These are phyloP conservation scores for Aureobasidium lini DNA, from an alignment of 2,329 filamentous ascomycete genomes.

Conservation along the genomic window DNA sequence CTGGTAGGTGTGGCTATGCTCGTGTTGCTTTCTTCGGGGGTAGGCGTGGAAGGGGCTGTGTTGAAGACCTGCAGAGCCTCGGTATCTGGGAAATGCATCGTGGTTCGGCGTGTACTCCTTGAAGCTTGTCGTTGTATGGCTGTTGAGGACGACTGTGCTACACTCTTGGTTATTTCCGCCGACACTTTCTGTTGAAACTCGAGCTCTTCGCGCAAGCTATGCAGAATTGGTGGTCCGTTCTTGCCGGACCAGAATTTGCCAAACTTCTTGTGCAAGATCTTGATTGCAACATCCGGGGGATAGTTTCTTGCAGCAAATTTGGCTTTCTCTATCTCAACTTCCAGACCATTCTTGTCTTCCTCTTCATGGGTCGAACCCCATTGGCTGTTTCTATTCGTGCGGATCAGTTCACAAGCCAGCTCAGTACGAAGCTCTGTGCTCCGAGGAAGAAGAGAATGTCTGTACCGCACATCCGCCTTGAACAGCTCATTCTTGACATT, in stretches of 20 bases:
- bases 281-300: slow-evolving; percentile 8
- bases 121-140: not conserved
- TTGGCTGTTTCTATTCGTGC: slow-evolving; percentile 25
- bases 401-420: slow-evolving; percentile 23
- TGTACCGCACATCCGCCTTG: slow-evolving; percentile 26
- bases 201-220: not conserved
- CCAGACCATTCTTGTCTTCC: not conserved
- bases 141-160: not conserved
- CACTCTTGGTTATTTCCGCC: not conserved
- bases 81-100: not conserved
- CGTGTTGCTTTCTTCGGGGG: not conserved
- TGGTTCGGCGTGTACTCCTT: not conserved
- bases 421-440: slow-evolving; percentile 25
- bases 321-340: slow-evolving; percentile 5
- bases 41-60: not conserved
- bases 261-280: slow-evolving; percentile 9
- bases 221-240: not conserved
- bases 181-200: not conserved
- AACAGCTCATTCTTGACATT: not conserved
- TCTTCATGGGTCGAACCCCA: slow-evolving; percentile 24
- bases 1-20: not conserved
- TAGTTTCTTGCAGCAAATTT: slow-evolving; percentile 11
- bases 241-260: slow-evolving; percentile 3
- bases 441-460: slow-evolving; percentile 26
- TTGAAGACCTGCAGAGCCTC: slow-evolving; percentile 3